Evolutionary conservation across 495 filamentous ascomycete genomes (phyloP), one percentile per base, ranked within the genome.

Genomic region (Aspergillus heteromorphus): DNA sequence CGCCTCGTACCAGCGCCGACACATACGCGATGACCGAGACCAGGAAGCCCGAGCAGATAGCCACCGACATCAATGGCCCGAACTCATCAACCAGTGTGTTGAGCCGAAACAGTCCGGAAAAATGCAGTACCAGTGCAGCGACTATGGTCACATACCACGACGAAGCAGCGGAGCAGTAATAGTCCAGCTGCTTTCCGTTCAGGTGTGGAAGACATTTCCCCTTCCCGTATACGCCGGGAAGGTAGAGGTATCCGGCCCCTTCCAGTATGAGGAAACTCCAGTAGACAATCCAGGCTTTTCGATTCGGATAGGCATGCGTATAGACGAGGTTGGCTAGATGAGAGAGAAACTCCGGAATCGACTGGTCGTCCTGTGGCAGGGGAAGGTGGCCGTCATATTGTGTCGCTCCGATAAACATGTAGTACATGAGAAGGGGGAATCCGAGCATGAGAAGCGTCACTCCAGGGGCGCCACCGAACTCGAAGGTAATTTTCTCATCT

Each of bases 361-460:
- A 78, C 71, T 96, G 77, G 20, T 76, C 82, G 8, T 70, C 40
- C 16, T 72, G 68, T 11, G 84, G 90, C 29, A 73, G 64, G 11
- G 92, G 93, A 14, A 92, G 72, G 53, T 86, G 79, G 40, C 90
- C 91, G 66, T 88, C 76, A 69, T 96, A 97, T 71, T 90, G 89
- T 8, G 84, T 90, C 8, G 91, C 87, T 19, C 92, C 92, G 64
- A 95, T 85, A 88, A 89, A 97, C 89, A 97, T 92, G 74, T 96
- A 97, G 77, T 86, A 97, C 92, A 97, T 97, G 43, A 97, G 73
- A 20, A 85, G 25, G 14, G 92, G 92, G 69, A 96, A 97, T 45
- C 83, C 86, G 51, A 90, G 71, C 89, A 97, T 97, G 75, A 95
- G 82, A 40, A 78, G 73, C 19, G 66, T 66, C 20, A 87, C 83